Evolutionary conservation across 2,329 filamentous ascomycete species (phyloP).

Genomic region (Colletotrichum paranaense): DNA sequence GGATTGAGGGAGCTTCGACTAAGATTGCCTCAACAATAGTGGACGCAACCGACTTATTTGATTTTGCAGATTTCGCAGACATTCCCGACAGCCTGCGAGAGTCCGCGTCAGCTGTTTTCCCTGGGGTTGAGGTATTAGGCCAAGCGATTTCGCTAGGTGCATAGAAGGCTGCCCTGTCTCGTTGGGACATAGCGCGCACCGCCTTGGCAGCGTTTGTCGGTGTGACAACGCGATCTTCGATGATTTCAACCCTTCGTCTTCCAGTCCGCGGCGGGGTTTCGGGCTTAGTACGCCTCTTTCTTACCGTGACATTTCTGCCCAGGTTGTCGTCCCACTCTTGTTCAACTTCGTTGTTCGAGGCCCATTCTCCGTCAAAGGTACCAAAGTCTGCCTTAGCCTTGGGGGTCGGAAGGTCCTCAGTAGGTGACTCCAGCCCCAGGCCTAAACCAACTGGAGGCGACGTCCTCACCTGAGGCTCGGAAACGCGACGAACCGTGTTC

Average conservation of each 20-base stretch:
- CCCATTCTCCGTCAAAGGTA: conserved; percentile 71
- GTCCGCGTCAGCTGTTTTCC: conserved; percentile 55
- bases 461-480: conserved; percentile 42
- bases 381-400: conserved; percentile 61
- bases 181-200: conserved; percentile 58
- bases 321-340: conserved; percentile 67
- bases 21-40: conserved; percentile 69
- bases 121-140: conserved; percentile 48
- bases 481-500: conserved; percentile 54
- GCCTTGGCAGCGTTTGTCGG: conserved; percentile 65
- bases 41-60: conserved; percentile 64
- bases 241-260: conserved; percentile 49
- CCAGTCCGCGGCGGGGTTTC: conserved; percentile 37
- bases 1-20: conserved; percentile 58
- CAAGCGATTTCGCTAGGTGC: conserved; percentile 47
- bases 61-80: conserved; percentile 66
- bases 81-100: conserved; percentile 62
- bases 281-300: conserved; percentile 52
- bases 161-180: conserved; percentile 52
- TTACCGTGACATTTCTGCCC: conserved; percentile 64
- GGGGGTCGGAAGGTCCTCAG: conserved; percentile 53
- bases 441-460: conserved; percentile 25
- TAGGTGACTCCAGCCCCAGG: conserved; percentile 32
- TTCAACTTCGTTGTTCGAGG: conserved; percentile 58
- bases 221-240: conserved; percentile 59